Evolutionary conservation across 352 stramenopile genomes (phyloP).

Genomic region (Halophytophthora batemanensis): DNA sequence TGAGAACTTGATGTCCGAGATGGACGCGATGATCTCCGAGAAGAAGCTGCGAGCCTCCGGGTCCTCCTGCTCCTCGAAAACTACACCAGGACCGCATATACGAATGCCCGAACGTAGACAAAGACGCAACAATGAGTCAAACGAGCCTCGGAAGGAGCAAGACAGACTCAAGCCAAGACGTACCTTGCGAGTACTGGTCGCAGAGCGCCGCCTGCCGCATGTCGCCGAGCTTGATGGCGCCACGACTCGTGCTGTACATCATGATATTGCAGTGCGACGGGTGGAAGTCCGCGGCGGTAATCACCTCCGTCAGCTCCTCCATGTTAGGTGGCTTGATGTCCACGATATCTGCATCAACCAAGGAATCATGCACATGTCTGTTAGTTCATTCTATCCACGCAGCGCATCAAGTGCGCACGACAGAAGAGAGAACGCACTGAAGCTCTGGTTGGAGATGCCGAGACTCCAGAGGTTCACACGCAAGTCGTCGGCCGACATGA

Average conservation of each 20-base stretch:
- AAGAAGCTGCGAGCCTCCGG: constrained; percentile 90
- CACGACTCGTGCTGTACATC: constrained; percentile 93
- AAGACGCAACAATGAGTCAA: constrained; percentile 1
- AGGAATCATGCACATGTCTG: constrained; percentile 1
- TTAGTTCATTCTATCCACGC: too few relatives aligned
- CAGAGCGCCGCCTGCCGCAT: constrained; percentile 90
- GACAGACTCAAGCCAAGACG: not conserved
- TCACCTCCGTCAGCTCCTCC: constrained; percentile 96
- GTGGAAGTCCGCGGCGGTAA: constrained; percentile 94
- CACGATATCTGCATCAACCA: constrained; percentile 80
- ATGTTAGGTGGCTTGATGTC: constrained; percentile 97
- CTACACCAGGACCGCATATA: constrained; percentile 12
- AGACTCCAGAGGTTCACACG: constrained; percentile 96
- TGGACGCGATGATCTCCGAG: constrained; percentile 94
- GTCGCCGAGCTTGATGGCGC: constrained; percentile 91
- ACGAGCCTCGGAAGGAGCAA: not conserved
- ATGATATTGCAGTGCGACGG: constrained; percentile 93
- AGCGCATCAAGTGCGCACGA: too few relatives aligned
- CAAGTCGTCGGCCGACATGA: constrained; percentile 95
- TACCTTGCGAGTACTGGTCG: constrained; percentile 78
- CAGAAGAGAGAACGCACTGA: constrained; percentile 74
- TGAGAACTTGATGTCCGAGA: constrained; percentile 94
- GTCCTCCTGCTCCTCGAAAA: constrained; percentile 85
- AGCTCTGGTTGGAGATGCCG: constrained; percentile 87
- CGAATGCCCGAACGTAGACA: not conserved